Base-by-base conservation (phyloP, 257 asterid species). In the Capsicum chinense region DNA sequence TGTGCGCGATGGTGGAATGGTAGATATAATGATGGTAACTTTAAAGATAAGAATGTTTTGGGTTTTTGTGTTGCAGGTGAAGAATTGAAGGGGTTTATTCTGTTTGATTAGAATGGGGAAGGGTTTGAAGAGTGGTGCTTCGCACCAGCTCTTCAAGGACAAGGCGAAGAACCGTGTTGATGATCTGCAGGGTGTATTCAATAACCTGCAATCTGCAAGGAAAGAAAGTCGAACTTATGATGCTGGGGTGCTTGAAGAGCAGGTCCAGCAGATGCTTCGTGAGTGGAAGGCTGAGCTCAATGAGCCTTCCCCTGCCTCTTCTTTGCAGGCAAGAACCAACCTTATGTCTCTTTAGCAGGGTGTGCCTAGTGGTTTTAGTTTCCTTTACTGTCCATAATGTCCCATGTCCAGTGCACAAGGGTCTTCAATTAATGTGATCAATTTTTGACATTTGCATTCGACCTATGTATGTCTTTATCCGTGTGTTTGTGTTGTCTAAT, bases 251-350 rank as follows among this genome's bases (percentile, higher is more conserved):
- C 97, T 95, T 44, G 99, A 97, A 87, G 99, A 95, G 92, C 99
- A 97, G 91, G 96, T 97, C 81, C 92, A 95, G 83, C 99, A 92
- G 94, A 90, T 93, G 98, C 99, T 97, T 69, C 98, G 99, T 0
- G 98, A 97, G 81, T 97, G 98, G 98, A 91, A 95, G 84, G 89
- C 95, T 74, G 99, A 97, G 91, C 97, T 97, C 80, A 90, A 89
- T 82, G 97, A 93, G 88, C 97, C 97, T 35, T 92, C 99, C 76
- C 99, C 99, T n/a, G 98, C 99, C 62, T 88, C 99, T 83, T 97
- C 99, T 12, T 85, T 95, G 88, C 99, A 94, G 97, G 99, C 93
- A 89, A 67, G 66, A 26, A 78, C 48, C 64, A 78, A 54, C 26
- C 15, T 50, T 7, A 0, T 6, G 44, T 21, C 21, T 2, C 14